Conservation (phyloP, 148 eudicot genomes). For the Oxyria digyna region DNA sequence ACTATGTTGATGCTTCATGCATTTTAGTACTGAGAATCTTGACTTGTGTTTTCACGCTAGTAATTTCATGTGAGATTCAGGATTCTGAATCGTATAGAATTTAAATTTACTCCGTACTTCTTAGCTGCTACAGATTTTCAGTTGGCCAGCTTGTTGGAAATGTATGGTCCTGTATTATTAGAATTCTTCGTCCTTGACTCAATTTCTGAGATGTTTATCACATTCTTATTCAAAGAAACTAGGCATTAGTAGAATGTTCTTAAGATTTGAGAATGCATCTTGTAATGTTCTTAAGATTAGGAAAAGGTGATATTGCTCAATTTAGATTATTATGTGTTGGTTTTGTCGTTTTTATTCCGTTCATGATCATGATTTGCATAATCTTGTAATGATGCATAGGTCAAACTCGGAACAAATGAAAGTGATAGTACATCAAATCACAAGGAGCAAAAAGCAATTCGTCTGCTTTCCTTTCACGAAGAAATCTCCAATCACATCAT, state of each 20-base stretch:
- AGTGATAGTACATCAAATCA: constrained; percentile 5
- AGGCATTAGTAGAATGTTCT: no score
- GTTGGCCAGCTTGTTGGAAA: no score
- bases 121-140: not conserved
- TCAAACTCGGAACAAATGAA: constrained; percentile 8
- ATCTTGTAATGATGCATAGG: not conserved
- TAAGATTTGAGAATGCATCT: not conserved
- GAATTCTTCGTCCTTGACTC: no score
- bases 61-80: no score
- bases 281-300: no score
- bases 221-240: not conserved
- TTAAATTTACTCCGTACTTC: no score
- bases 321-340: not conserved
- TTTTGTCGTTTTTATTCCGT: not conserved
- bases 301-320: constrained; percentile 11
- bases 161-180: no score
- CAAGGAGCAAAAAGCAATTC: constrained; percentile 14
- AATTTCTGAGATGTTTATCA: no score
- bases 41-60: no score
- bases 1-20: no score
- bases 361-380: not conserved
- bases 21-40: no score
- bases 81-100: no score
- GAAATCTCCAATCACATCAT: constrained; percentile 44
- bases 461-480: constrained; percentile 44